These are phyloP conservation scores for Comarum palustre DNA, from an alignment of 306 rosid genomes.

Conservation along the genomic window DNA sequence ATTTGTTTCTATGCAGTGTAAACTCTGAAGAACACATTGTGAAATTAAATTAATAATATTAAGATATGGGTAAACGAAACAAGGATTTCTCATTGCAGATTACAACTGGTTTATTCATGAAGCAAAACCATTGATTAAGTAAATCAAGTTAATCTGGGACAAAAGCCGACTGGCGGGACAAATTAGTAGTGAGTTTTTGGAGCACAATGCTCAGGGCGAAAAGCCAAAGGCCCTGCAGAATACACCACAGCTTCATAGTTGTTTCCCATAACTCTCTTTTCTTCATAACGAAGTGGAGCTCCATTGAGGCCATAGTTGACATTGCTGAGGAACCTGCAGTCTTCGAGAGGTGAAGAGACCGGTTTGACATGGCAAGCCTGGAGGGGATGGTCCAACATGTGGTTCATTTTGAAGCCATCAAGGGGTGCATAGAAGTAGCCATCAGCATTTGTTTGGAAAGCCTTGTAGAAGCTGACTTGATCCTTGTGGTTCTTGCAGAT, in stretches of 20 bases:
- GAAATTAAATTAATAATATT: background rate
- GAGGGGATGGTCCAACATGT: conserved; percentile 73
- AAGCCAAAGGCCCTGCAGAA: conserved; percentile 88
- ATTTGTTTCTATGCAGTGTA: background rate
- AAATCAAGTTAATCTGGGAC: background rate
- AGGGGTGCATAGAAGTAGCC: conserved; percentile 78
- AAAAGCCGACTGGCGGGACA: background rate
- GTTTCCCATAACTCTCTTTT: conserved; percentile 52
- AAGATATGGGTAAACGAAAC: background rate
- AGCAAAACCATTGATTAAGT: conserved; percentile 12
- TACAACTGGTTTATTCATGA: conserved; percentile 24
- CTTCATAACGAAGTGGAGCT: conserved; percentile 62
- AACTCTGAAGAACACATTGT: background rate
- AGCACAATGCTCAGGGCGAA: conserved; percentile 61
- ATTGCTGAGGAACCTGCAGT: conserved; percentile 61
- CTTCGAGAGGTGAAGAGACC: conserved; percentile 59
- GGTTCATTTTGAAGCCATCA: conserved; percentile 57
- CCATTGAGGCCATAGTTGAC: conserved; percentile 73
- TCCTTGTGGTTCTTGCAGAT: conserved; percentile 66
- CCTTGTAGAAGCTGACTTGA: conserved; percentile 72
- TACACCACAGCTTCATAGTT: conserved; percentile 63
- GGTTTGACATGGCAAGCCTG: conserved; percentile 75
- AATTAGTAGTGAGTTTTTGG: conserved; percentile 36
- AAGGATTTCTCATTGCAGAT: background rate
- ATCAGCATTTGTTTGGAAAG: conserved; percentile 50